Conservation (phyloP, 371 early-diverging fungal species). For the Blakeslea trispora region DNA sequence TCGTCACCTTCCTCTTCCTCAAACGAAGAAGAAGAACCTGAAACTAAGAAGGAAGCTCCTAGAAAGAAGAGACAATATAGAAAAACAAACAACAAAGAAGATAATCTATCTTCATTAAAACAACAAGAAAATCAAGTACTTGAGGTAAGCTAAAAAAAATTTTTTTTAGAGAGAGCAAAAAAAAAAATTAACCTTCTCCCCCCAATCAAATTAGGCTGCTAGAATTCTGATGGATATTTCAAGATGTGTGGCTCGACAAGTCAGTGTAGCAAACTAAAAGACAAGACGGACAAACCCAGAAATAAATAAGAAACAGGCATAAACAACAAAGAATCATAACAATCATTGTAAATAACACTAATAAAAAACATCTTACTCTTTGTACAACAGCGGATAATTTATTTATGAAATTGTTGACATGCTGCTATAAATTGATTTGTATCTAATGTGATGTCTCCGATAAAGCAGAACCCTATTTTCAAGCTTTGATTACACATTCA, state of each 20-base stretch:
- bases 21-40: constrained; percentile 23
- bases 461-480: constrained; percentile 3
- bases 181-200: background rate
- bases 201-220: constrained; percentile 39
- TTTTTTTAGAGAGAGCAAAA: constrained; percentile 6
- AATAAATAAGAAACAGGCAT: constrained; percentile 19
- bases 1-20: constrained; percentile 6
- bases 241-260: constrained; percentile 35
- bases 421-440: too few relatives aligned
- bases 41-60: constrained; percentile 22
- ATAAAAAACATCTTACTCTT: constrained; percentile 1
- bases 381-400: background rate
- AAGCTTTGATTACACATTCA: constrained; percentile 1
- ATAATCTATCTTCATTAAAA: constrained; percentile 25
- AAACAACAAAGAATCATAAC: constrained; percentile 13
- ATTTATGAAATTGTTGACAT: too few relatives aligned
- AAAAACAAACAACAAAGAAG: constrained; percentile 6
- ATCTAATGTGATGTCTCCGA: constrained; percentile 8
- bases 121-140: constrained; percentile 41
- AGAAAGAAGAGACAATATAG: constrained; percentile 15
- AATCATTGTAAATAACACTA: constrained; percentile 1
- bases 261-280: constrained; percentile 17
- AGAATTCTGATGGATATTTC: constrained; percentile 53
- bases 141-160: constrained; percentile 35
- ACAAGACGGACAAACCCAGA: too few relatives aligned